Evolutionary conservation across 2,329 filamentous ascomycete species (phyloP).

Genomic region (Fusarium cyanostomum): DNA sequence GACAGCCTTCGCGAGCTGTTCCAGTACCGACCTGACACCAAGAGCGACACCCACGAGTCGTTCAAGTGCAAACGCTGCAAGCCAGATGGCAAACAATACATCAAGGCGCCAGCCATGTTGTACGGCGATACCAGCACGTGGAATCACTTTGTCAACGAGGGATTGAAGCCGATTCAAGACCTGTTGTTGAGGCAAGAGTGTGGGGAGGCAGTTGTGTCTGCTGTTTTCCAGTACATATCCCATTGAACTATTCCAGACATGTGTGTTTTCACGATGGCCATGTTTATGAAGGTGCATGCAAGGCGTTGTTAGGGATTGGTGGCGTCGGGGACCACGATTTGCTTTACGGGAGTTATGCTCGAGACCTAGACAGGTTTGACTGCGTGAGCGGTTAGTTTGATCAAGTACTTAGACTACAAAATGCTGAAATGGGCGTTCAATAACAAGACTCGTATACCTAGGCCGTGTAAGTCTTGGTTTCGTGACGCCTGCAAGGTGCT

Average conservation of each 20-base stretch:
- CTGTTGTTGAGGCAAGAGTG: constrained; percentile 87
- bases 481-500: no score
- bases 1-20: constrained; percentile 93
- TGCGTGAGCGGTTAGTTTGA: not conserved
- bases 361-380: not conserved
- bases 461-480: no score
- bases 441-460: not conserved
- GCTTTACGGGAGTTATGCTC: constrained; percentile 12
- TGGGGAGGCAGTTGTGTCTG: constrained; percentile 81
- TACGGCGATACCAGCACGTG: constrained; percentile 99
- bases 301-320: constrained; percentile 26
- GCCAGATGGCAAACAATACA: constrained; percentile 83
- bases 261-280: constrained; percentile 17
- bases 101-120: constrained; percentile 93
- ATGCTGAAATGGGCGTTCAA: not conserved
- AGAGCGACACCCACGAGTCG: constrained; percentile 95
- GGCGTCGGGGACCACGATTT: constrained; percentile 4
- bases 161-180: constrained; percentile 86
- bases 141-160: constrained; percentile 94
- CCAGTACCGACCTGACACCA: constrained; percentile 86
- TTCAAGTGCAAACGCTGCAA: constrained; percentile 98
- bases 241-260: constrained; percentile 60
- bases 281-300: constrained; percentile 10
- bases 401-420: not conserved
- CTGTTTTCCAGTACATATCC: constrained; percentile 98